phyloP scores from a whole-genome alignment of 768 basidiomycete genomes.

The Kwoniella heveanensis region DNA sequence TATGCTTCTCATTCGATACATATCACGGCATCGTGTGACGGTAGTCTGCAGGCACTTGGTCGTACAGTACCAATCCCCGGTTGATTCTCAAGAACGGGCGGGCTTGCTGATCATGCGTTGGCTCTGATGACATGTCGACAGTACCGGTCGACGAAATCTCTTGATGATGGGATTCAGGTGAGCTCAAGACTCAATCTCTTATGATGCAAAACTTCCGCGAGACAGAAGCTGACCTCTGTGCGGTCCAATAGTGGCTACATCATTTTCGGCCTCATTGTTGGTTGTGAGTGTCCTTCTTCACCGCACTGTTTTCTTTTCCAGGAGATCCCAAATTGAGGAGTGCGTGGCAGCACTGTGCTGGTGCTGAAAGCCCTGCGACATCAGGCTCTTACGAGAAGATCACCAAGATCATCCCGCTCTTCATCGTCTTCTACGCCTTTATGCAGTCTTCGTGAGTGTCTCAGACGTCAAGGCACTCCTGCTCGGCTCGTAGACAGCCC shows the following conservation, averaged over 20 bases:
- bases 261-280: conserved; percentile 58
- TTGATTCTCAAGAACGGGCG: too few species aligned
- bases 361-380: not conserved
- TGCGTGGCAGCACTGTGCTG: too few species aligned
- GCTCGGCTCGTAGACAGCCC: too few species aligned
- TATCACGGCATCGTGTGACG: not conserved
- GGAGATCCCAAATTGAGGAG: too few species aligned
- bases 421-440: conserved; percentile 71
- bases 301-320: not conserved
- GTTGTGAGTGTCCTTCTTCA: conserved; percentile 9
- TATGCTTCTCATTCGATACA: not conserved
- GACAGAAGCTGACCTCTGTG: not conserved
- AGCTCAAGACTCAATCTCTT: too few species aligned
- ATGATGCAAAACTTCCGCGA: too few species aligned
- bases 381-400: conserved; percentile 63
- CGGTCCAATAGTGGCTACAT: conserved; percentile 62
- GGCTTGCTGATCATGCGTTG: too few species aligned
- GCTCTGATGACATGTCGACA: not conserved
- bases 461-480: not conserved
- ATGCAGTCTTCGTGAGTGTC: conserved; percentile 63
- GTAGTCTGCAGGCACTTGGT: too few species aligned
- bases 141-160: conserved; percentile 41
- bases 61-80: too few species aligned
- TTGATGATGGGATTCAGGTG: conserved; percentile 61
- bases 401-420: conserved; percentile 66